phyloP scores from a whole-genome alignment of 495 filamentous ascomycete species.

The Aspergillus coremiiformis region DNA sequence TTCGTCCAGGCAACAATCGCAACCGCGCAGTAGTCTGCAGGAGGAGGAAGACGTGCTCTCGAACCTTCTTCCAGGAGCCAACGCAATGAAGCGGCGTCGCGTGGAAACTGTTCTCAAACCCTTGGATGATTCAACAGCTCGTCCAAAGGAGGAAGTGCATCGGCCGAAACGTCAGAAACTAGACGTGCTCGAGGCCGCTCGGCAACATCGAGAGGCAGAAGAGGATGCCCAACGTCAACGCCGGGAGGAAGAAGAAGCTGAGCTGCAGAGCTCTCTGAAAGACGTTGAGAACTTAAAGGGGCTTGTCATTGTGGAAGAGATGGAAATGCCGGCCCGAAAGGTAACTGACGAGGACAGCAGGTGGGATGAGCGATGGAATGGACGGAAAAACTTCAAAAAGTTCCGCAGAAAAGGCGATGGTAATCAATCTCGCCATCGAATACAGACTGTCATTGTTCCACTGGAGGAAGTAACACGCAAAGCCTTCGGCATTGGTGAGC shows the following conservation, averaged over 20 bases:
- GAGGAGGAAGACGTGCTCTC: constrained; percentile 52
- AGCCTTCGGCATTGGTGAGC: constrained; percentile 76
- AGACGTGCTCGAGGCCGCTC: constrained; percentile 62
- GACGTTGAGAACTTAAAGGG: constrained; percentile 64
- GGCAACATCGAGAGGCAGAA: constrained; percentile 59
- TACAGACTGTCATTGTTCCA: constrained; percentile 61
- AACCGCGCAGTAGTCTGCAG: constrained; percentile 15
- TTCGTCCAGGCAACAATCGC: constrained; percentile 5
- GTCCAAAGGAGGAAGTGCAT: background rate
- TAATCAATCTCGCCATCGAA: constrained; percentile 32
- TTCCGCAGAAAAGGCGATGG: constrained; percentile 60
- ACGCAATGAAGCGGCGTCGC: constrained; percentile 61
- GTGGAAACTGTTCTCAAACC: constrained; percentile 22
- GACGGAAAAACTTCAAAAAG: constrained; percentile 92
- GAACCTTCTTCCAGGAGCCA: constrained; percentile 60
- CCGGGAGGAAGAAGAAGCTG: constrained; percentile 48
- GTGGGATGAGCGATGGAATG: constrained; percentile 92
- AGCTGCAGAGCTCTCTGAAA: constrained; percentile 42
- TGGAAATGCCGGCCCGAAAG: constrained; percentile 48
- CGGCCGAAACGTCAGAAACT: constrained; percentile 49
- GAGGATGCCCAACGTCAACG: constrained; percentile 44
- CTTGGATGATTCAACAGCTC: constrained; percentile 3
- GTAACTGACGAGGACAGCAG: constrained; percentile 30
- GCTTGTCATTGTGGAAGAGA: constrained; percentile 72
- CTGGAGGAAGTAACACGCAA: constrained; percentile 74